phyloP scores from a whole-genome alignment of 768 basidiomycete genomes.

The Termitomyces sp. region DNA sequence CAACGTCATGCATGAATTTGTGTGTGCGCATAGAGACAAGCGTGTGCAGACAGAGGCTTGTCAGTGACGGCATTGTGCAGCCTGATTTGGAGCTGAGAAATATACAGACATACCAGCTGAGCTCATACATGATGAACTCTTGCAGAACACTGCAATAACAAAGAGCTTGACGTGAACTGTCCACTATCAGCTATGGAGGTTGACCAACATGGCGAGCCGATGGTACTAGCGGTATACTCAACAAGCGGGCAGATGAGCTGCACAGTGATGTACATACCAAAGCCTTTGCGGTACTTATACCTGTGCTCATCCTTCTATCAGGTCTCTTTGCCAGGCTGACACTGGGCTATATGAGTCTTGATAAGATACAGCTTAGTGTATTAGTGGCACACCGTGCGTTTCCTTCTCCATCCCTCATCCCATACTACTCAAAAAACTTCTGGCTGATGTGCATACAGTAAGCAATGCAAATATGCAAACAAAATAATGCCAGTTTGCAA shows the following conservation, averaged over 20 bases:
- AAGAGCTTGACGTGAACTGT: slow-evolving; percentile 78
- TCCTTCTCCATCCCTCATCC: neutral
- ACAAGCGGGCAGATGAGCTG: neutral
- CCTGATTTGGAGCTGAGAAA: no score
- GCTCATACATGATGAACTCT: no score
- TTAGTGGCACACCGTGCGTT: slow-evolving; percentile 76
- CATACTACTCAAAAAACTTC: neutral
- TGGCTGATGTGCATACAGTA: slow-evolving; percentile 31
- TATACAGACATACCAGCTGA: no score
- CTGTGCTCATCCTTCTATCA: slow-evolving; percentile 74
- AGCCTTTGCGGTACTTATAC: slow-evolving; percentile 58
- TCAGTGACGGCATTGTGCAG: no score
- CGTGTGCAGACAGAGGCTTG: no score
- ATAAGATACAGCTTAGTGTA: slow-evolving; percentile 85
- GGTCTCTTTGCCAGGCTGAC: slow-evolving; percentile 91
- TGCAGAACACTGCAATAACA: no score
- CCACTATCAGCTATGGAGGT: slow-evolving; percentile 60
- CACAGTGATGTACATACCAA: slow-evolving; percentile 26
- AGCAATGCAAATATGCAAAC: slow-evolving; percentile 74
- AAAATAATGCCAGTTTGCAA: slow-evolving; percentile 86
- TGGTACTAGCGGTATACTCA: slow-evolving; percentile 8
- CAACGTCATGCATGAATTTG: no score
- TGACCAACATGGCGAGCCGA: slow-evolving; percentile 69
- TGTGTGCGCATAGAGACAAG: no score
- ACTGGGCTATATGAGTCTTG: slow-evolving; percentile 88